Percentiles rank a stretch among this genome's conserved stretches.
Evolutionary conservation across 169 alveolate species (phyloP).

Genomic region (Toxoplasma gondii): DNA sequence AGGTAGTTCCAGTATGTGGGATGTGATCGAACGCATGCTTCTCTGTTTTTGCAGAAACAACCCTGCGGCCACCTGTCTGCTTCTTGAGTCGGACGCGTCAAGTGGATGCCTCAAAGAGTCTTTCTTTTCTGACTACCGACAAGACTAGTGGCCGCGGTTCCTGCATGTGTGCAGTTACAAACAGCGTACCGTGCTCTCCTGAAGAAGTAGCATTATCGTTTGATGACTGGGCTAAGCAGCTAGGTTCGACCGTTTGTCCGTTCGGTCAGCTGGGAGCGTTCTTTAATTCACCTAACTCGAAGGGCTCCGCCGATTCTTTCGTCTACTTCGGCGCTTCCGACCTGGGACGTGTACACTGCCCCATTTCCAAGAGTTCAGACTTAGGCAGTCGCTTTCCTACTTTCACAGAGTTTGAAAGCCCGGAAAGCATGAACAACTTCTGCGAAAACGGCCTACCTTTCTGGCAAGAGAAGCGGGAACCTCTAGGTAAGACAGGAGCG

Average conservation of each 20-base stretch:
- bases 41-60: not conserved
- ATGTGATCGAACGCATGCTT: no score
- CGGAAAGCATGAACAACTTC: not conserved
- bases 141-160: not conserved
- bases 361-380: not conserved
- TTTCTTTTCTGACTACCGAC: not conserved
- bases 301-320: conserved; percentile 25
- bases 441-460: conserved; percentile 32
- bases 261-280: not conserved
- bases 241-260: not conserved
- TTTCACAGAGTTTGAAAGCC: not conserved
- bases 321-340: conserved; percentile 34
- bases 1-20: no score
- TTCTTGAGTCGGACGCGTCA: conserved; percentile 18
- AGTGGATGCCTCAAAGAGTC: not conserved
- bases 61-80: conserved; percentile 20
- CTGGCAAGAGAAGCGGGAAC: not conserved
- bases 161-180: conserved; percentile 18
- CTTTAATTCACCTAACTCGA: not conserved
- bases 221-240: not conserved
- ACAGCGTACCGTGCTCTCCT: conserved; percentile 17
- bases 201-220: not conserved
- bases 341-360: conserved; percentile 32
- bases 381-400: not conserved
- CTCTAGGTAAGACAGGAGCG: not conserved